Conservation (phyloP, 768 basidiomycete genomes). For the Psilocybe azurescens region DNA sequence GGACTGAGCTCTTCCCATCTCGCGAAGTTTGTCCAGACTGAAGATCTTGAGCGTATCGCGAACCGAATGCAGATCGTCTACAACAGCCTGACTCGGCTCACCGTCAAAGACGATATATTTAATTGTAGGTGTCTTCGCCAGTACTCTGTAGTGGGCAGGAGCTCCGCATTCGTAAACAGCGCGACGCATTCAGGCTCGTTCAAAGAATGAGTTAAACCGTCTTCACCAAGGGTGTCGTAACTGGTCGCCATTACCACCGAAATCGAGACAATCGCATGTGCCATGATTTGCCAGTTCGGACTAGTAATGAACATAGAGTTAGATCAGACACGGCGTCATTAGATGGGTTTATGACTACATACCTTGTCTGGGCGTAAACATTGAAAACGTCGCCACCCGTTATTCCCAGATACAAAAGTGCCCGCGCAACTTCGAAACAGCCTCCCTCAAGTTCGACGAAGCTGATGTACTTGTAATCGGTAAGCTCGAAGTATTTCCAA, state of each 20-base stretch:
- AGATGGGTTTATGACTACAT: slow-evolving; percentile 14
- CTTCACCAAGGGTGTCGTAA: slow-evolving; percentile 95
- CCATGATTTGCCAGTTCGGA: slow-evolving; percentile 86
- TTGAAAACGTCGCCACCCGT: slow-evolving; percentile 81
- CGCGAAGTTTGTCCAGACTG: slow-evolving; percentile 73
- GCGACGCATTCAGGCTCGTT: slow-evolving; percentile 81
- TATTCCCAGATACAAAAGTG: slow-evolving; percentile 75
- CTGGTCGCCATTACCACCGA: slow-evolving; percentile 89
- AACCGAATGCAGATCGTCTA: slow-evolving; percentile 62
- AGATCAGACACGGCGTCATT: slow-evolving; percentile 7
- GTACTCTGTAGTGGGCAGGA: slow-evolving; percentile 79
- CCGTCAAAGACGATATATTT: slow-evolving; percentile 90
- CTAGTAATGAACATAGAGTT: slow-evolving; percentile 39
- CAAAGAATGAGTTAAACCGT: slow-evolving; percentile 88
- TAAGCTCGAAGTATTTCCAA: slow-evolving; percentile 95
- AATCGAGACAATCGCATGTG: slow-evolving; percentile 80
- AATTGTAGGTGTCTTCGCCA: slow-evolving; percentile 75
- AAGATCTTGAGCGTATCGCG: slow-evolving; percentile 67
- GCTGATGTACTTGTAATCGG: slow-evolving; percentile 83
- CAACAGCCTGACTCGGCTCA: slow-evolving; percentile 48
- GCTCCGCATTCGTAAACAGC: slow-evolving; percentile 91
- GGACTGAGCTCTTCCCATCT: slow-evolving; percentile 61
- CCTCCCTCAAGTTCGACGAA: slow-evolving; percentile 74
- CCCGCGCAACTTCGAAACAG: slow-evolving; percentile 69
- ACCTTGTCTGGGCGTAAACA: slow-evolving; percentile 90